Evolutionary conservation across 352 stramenopile species (phyloP), one percentile per base, ranked within the genome.

Genomic region (Vaucheria bursata): DNA sequence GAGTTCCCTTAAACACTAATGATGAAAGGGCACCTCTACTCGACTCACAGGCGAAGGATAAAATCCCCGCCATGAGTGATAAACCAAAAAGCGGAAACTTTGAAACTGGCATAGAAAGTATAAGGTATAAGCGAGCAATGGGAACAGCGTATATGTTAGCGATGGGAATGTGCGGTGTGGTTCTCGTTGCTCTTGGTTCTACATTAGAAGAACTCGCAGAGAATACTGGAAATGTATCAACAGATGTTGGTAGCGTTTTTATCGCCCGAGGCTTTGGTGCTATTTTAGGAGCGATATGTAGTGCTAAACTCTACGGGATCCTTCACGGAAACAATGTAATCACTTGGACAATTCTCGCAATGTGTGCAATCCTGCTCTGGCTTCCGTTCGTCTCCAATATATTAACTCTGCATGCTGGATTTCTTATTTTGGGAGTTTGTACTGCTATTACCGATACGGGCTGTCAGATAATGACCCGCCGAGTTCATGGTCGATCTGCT

Each of bases 391-490:
- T 82, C 1, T 38, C 38, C 7, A 77, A 49, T 0, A 39, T 83
- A 0, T 38, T 1, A n/a, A 31, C 59, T 4, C 79, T 86, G 4
- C 82, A 86, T 68, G 18, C 36, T 6, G 35, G 66, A 29, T 86
- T 83, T 45, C 78, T 85, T 31, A n/a, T 50, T 0, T 34, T 86
- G 5, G 82, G 82, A 7, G 52, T 85, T 25, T 82, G 73, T 77
- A 86, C 82, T 1, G 80, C 82, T 25, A 76, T 85, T 37, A 79
- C 75, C 12, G 82, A 86, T 49, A 86, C 82, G 0, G 82, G 82
- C 0, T 85, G 82, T 64, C 82, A 86, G 79, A 85, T 86, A 45
- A 86, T 86, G 82, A 86, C 79, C 33, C 70, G 79, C 5, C 85
- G 85, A 25, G 53, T 85, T 1, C 82, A 86, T 74, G 82, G 82